A percentile compares a stretch with the other conserved stretches of the same genome.
Evolutionary conservation across 2,329 filamentous ascomycete species (phyloP).

Genomic region (Amylocarpus encephaloides): DNA sequence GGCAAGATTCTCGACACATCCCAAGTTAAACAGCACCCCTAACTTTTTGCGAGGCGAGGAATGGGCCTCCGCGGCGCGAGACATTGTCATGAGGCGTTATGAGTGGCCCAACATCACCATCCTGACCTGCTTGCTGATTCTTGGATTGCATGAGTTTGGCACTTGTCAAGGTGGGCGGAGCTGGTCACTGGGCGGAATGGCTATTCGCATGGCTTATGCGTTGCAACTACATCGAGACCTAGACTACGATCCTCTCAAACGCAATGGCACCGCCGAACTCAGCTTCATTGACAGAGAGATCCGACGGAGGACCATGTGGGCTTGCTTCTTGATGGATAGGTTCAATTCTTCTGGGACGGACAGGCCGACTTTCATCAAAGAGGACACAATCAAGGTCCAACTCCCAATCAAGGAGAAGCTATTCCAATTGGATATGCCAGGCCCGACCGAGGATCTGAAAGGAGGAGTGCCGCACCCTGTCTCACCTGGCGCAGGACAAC

Average conservation of each 20-base stretch:
- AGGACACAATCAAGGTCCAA: conserved; percentile 83
- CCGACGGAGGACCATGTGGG: conserved; percentile 92
- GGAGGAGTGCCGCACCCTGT: conserved; percentile 61
- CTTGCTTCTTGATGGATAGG: conserved; percentile 93
- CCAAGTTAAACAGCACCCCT: conserved; percentile 62
- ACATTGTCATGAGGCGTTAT: conserved; percentile 80
- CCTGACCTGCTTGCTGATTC: conserved; percentile 78
- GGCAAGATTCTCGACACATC: conserved; percentile 90
- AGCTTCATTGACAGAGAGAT: conserved; percentile 94
- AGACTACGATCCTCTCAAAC: conserved; percentile 68
- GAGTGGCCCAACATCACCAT: conserved; percentile 97
- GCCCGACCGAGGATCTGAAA: conserved; percentile 74
- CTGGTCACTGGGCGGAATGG: conserved; percentile 93
- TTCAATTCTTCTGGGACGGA: conserved; percentile 96
- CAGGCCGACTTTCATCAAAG: conserved; percentile 82
- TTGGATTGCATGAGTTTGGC: conserved; percentile 91
- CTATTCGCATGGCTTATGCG: conserved; percentile 94
- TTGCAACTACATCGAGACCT: conserved; percentile 89
- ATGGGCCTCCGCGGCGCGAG: conserved; percentile 82
- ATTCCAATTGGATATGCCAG: conserved; percentile 87
- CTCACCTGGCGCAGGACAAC: conserved; percentile 55
- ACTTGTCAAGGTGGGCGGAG: conserved; percentile 94
- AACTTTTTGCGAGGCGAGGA: conserved; percentile 84
- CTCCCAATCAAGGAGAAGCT: conserved; percentile 84
- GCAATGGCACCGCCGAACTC: conserved; percentile 57